Evolutionary conservation across 257 asterid species (phyloP).

Genomic region (Paraleonurus japonicus): DNA sequence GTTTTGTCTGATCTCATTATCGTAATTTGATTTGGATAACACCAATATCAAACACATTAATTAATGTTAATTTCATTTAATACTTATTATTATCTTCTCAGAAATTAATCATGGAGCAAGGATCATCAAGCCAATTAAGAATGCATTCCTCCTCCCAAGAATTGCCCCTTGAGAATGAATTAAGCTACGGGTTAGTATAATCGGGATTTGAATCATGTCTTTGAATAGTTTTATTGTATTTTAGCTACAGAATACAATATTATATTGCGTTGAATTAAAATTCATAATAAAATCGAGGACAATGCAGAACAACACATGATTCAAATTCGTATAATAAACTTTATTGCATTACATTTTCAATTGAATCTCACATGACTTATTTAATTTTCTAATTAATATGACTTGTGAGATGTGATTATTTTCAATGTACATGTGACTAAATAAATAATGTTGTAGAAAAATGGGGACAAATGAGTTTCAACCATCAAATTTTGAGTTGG

Average conservation of each 20-base stretch:
- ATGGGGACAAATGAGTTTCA: not conserved
- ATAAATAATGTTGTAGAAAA: slow-evolving; percentile 9
- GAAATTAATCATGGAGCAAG: slow-evolving; percentile 25
- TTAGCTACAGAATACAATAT: too few relatives aligned
- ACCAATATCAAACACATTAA: too few relatives aligned
- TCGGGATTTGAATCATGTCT: not conserved
- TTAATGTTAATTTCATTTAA: not conserved
- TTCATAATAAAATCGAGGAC: too few relatives aligned
- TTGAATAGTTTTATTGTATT: too few relatives aligned
- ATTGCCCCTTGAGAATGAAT: not conserved
- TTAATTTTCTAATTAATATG: not conserved
- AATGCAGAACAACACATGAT: too few relatives aligned
- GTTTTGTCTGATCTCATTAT: not conserved
- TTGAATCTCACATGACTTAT: too few relatives aligned
- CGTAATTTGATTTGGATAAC: not conserved
- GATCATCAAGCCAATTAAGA: not conserved
- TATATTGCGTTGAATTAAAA: too few relatives aligned
- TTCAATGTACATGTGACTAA: too few relatives aligned
- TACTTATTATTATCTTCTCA: not conserved
- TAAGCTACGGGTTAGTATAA: slow-evolving; percentile 1
- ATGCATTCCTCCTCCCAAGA: slow-evolving; percentile 9
- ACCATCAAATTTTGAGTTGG: slow-evolving; percentile 6
- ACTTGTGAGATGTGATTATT: not conserved
- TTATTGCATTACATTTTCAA: too few relatives aligned
- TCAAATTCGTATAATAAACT: too few relatives aligned